Evolutionary conservation across 805 yeast genomes (phyloP).

Genomic region (Pichia membranifaciens): DNA sequence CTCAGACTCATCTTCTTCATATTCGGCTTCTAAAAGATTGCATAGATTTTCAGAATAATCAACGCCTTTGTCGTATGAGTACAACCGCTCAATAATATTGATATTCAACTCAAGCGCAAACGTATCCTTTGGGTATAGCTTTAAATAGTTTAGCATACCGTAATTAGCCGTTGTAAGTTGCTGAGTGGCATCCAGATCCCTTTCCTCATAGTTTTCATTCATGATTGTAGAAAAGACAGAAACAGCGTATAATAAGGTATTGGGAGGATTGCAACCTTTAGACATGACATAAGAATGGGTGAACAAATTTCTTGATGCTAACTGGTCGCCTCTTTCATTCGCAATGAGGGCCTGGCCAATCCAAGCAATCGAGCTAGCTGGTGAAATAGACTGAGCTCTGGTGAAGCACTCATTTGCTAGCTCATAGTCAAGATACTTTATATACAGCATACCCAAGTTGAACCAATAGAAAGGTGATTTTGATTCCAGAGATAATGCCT

Average conservation of each 20-base stretch:
- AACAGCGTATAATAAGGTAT: slow-evolving; percentile 68
- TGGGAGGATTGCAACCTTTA: slow-evolving; percentile 62
- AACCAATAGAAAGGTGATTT: slow-evolving; percentile 71
- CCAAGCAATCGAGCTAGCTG: slow-evolving; percentile 75
- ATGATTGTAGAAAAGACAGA: slow-evolving; percentile 45
- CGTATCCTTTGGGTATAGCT: slow-evolving; percentile 52
- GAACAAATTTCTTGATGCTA: slow-evolving; percentile 51
- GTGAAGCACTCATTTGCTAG: slow-evolving; percentile 69
- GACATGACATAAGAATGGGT: slow-evolving; percentile 78
- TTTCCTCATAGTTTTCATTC: slow-evolving; percentile 36
- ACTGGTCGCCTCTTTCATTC: slow-evolving; percentile 43
- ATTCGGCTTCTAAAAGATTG: slow-evolving; percentile 29
- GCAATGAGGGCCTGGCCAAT: slow-evolving; percentile 70
- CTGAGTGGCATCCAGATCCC: slow-evolving; percentile 55
- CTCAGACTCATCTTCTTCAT: slow-evolving; percentile 12
- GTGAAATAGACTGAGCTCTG: slow-evolving; percentile 76
- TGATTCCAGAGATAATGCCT: slow-evolving; percentile 66
- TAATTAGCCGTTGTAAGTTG: slow-evolving; percentile 60
- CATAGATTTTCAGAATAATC: slow-evolving; percentile 43
- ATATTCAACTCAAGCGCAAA: slow-evolving; percentile 53
- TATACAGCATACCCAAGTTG: slow-evolving; percentile 71
- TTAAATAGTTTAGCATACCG: slow-evolving; percentile 62
- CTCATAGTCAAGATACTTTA: slow-evolving; percentile 59
- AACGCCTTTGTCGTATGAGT: slow-evolving; percentile 51
- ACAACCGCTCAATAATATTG: slow-evolving; percentile 62